These are phyloP conservation scores for Nemania bipapillata DNA, from an alignment of 2,329 filamentous ascomycete species.

Conservation along the genomic window DNA sequence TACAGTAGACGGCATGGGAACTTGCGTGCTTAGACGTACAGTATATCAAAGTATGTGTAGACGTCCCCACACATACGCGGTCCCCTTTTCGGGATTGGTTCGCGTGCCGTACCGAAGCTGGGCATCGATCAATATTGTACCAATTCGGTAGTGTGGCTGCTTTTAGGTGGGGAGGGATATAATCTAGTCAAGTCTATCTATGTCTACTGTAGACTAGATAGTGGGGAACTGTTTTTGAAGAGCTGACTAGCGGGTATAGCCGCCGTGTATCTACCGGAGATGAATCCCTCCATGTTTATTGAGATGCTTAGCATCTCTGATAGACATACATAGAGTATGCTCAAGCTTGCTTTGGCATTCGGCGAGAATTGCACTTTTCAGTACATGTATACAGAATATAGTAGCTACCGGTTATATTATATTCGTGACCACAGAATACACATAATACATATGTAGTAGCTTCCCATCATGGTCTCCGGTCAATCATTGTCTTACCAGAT, in stretches of 20 bases:
- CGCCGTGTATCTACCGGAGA: not conserved
- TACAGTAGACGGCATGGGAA: too few species aligned
- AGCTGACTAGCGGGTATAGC: slow-evolving; percentile 26
- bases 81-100: slow-evolving; percentile 22
- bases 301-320: not conserved
- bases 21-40: too few species aligned
- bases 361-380: too few species aligned
- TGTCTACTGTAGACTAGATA: too few species aligned
- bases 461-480: not conserved
- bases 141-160: slow-evolving; percentile 16
- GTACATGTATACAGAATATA: not conserved
- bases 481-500: slow-evolving; percentile 20
- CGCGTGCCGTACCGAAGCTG: slow-evolving; percentile 15
- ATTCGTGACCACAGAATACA: too few species aligned
- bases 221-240: not conserved
- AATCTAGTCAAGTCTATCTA: too few species aligned
- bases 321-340: not conserved
- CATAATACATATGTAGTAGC: too few species aligned
- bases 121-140: slow-evolving; percentile 29
- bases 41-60: not conserved
- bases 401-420: not conserved
- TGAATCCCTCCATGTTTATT: not conserved
- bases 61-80: too few species aligned
- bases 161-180: not conserved
- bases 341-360: not conserved